Evolutionary conservation across 1,139 yeast species (phyloP), one percentile per base, ranked within the genome.

Genomic region (Diutina ranongensis): DNA sequence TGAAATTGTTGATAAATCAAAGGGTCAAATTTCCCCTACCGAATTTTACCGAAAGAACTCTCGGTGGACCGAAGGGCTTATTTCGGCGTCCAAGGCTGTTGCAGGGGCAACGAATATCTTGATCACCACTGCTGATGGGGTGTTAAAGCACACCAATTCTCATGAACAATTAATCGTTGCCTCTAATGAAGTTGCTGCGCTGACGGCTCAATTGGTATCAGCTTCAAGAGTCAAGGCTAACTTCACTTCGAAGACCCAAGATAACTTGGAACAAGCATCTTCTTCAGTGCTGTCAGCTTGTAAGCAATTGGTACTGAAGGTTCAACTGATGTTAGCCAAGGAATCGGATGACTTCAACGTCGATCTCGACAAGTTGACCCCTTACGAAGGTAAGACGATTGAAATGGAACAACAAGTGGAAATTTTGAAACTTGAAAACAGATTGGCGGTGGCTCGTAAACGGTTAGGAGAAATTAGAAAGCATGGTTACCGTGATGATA

Each of bases 391-490:
- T 55, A 84, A 84, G 62, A 84, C 94, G 0, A 74, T 79, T 27
- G 94, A 89, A 58, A 86, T 87, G 95, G 95, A 87, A 57, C 96
- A 87, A 62, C 96, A 87, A 60, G 95, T 88, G 13, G 89, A 85
- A 60, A 88, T 87, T 44, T 71, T 87, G 61, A 84, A 85, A 61
- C 67, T 87, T 50, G 96, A 87, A 57, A 85, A 85, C 55, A 76
- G 81, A 49, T 68, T 86, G 54, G 66, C 67, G 46, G 60, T 76
- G 12, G 94, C 96, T 0, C 74, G 96, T 60, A 85, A 83, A 64
- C 76, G 85, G 56, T 68, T 87, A 51, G 94, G 94, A 32, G 95
- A 85, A 55, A 87, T 87, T 52, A 72, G 96, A 62, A 84, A 83
- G 62, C 80, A 74, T 48, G 83, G 85, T 44, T 82, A 82, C 55